phyloP scores from a whole-genome alignment of 2,329 filamentous ascomycete species.

The Epichloe coenophiala region DNA sequence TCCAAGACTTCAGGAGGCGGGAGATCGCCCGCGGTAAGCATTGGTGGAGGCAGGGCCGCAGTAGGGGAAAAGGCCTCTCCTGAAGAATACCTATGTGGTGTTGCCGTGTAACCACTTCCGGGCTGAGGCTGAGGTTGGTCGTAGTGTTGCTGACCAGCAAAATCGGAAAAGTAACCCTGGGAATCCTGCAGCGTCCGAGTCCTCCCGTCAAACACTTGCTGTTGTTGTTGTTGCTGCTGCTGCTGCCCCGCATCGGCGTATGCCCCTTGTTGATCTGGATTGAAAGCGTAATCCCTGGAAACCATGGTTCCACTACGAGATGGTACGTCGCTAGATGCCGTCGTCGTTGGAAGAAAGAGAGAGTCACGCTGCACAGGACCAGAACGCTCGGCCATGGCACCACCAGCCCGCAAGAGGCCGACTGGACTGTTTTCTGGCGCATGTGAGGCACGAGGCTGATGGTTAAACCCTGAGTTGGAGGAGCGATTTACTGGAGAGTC shows the following conservation, averaged over 20 bases:
- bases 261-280: constrained; percentile 59
- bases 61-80: constrained; percentile 89
- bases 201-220: constrained; percentile 41
- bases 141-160: constrained; percentile 79
- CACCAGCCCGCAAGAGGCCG: constrained; percentile 37
- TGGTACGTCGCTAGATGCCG: constrained; percentile 31
- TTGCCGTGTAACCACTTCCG: constrained; percentile 53
- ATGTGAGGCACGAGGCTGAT: constrained; percentile 14
- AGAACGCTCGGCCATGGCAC: constrained; percentile 33
- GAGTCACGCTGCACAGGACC: constrained; percentile 34
- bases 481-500: constrained; percentile 28
- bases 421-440: constrained; percentile 17
- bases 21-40: constrained; percentile 72
- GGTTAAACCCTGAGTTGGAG: constrained; percentile 24
- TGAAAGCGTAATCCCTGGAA: constrained; percentile 76
- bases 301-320: constrained; percentile 46
- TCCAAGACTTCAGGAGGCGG: constrained; percentile 61
- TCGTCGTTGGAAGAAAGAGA: constrained; percentile 34
- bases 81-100: constrained; percentile 67
- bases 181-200: constrained; percentile 77
- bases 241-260: constrained; percentile 35
- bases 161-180: constrained; percentile 87
- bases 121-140: constrained; percentile 39
- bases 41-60: constrained; percentile 78
- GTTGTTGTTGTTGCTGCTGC: constrained; percentile 14